phyloP scores from a whole-genome alignment of 495 filamentous ascomycete species.

The Penicillium canescens region DNA sequence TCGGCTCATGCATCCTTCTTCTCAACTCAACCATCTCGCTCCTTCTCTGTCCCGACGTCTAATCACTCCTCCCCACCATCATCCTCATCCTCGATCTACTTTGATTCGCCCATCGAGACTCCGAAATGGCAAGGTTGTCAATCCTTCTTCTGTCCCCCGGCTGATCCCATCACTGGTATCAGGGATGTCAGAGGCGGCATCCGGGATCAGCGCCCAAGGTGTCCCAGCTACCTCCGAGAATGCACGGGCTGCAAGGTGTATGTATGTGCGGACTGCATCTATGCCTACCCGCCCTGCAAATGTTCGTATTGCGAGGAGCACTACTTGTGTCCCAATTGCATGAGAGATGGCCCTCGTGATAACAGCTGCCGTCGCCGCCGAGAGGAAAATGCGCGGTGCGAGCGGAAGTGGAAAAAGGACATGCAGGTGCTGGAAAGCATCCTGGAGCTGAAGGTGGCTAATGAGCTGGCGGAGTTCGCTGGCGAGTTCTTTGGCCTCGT shows the following conservation, averaged over 20 bases:
- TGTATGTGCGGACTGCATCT: slow-evolving; percentile 57
- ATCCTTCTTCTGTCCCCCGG: slow-evolving; percentile 54
- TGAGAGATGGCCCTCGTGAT: slow-evolving; percentile 41
- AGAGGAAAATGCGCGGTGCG: slow-evolving; percentile 41
- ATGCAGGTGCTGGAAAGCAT: slow-evolving; percentile 44
- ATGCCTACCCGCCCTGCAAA: slow-evolving; percentile 47
- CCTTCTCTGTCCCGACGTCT: slow-evolving; percentile 40
- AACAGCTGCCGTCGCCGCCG: slow-evolving; percentile 43
- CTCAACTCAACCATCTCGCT: slow-evolving; percentile 22
- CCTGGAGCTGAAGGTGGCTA: slow-evolving; percentile 44
- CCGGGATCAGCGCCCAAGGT: slow-evolving; percentile 52
- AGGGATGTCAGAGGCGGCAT: slow-evolving; percentile 28
- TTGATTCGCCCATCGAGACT: slow-evolving; percentile 37
- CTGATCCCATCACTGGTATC: slow-evolving; percentile 1
- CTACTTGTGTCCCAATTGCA: slow-evolving; percentile 56
- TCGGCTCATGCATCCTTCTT: slow-evolving; percentile 11
- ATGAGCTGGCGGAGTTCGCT: slow-evolving; percentile 46
- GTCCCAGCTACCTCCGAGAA: slow-evolving; percentile 48
- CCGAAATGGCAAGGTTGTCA: slow-evolving; percentile 58
- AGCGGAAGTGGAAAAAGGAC: slow-evolving; percentile 47
- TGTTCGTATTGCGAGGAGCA: slow-evolving; percentile 55
- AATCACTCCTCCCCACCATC: slow-evolving; percentile 44
- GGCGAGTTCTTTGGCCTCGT: slow-evolving; percentile 44
- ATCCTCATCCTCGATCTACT: slow-evolving; percentile 29
- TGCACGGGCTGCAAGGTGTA: slow-evolving; percentile 56